These are phyloP conservation scores for Jaltomata sinuosa DNA, from an alignment of 257 asterid species.

Conservation along the genomic window DNA sequence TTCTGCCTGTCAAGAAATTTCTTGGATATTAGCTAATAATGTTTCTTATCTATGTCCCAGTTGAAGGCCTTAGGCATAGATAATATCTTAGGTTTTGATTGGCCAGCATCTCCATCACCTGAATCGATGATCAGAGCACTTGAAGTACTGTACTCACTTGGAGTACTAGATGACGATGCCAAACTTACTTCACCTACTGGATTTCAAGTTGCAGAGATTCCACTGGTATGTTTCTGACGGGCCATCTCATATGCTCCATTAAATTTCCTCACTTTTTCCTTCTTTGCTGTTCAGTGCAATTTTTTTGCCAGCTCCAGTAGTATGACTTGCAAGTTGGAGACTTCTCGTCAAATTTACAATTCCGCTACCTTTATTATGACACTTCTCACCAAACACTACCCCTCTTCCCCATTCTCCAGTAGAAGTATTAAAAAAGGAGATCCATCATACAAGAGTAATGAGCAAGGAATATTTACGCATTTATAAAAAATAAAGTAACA, in stretches of 20 bases:
- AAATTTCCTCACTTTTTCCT: background rate
- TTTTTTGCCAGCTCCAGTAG: background rate
- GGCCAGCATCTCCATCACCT: slow-evolving; percentile 96
- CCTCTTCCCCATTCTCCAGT: background rate
- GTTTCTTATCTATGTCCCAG: slow-evolving; percentile 30
- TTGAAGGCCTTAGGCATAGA: slow-evolving; percentile 89
- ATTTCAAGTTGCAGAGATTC: slow-evolving; percentile 94
- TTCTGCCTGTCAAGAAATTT: background rate
- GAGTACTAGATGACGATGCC: slow-evolving; percentile 86
- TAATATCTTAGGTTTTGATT: slow-evolving; percentile 89
- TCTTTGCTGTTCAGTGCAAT: background rate
- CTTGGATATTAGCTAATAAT: background rate
- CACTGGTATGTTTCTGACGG: slow-evolving; percentile 42
- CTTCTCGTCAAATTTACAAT: background rate
- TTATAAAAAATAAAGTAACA: background rate
- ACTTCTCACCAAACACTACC: background rate
- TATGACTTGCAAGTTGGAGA: background rate
- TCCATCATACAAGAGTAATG: background rate
- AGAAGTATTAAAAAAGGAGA: background rate
- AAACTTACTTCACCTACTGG: slow-evolving; percentile 90
- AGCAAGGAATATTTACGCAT: background rate
- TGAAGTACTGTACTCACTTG: slow-evolving; percentile 87
- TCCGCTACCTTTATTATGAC: background rate
- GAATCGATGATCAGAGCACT: slow-evolving; percentile 96
- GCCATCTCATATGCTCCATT: background rate